phyloP scores from a whole-genome alignment of 1,284 basidiomycete genomes.

The Pseudozyma tsukubaensis region DNA sequence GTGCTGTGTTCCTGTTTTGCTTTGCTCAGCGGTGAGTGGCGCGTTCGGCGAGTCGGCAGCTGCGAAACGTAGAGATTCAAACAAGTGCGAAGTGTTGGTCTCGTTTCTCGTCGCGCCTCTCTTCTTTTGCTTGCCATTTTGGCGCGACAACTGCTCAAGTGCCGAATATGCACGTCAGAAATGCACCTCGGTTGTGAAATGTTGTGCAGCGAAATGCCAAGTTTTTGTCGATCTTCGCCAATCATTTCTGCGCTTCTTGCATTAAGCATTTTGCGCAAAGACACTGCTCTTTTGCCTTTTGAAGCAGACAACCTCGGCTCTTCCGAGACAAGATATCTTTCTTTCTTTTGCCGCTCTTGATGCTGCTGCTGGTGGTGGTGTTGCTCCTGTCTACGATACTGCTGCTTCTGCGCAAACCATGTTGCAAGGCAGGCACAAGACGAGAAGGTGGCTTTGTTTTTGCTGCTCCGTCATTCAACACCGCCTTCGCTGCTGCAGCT shows the following conservation, averaged over 20 bases:
- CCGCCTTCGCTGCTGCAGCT: conserved; percentile 7
- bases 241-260: conserved; percentile 1
- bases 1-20: conserved; percentile 3
- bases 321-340: too few relatives aligned
- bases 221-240: conserved; percentile 45
- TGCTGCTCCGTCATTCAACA: conserved; percentile 24
- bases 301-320: too few relatives aligned
- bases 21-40: background rate
- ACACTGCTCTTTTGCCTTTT: too few relatives aligned
- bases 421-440: background rate
- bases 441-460: background rate
- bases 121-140: too few relatives aligned
- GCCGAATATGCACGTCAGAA: conserved; percentile 14
- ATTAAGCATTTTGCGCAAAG: background rate
- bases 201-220: conserved; percentile 25
- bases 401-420: background rate
- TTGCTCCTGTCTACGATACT: too few relatives aligned
- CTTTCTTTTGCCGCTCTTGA: too few relatives aligned
- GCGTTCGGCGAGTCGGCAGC: background rate
- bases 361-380: too few relatives aligned
- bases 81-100: background rate
- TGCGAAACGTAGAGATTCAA: too few relatives aligned
- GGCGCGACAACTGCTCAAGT: conserved; percentile 14
- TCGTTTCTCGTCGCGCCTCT: background rate
- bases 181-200: conserved; percentile 34